Base-by-base conservation (phyloP, 148 eudicot species). In the Heliamphora exappendiculata region DNA sequence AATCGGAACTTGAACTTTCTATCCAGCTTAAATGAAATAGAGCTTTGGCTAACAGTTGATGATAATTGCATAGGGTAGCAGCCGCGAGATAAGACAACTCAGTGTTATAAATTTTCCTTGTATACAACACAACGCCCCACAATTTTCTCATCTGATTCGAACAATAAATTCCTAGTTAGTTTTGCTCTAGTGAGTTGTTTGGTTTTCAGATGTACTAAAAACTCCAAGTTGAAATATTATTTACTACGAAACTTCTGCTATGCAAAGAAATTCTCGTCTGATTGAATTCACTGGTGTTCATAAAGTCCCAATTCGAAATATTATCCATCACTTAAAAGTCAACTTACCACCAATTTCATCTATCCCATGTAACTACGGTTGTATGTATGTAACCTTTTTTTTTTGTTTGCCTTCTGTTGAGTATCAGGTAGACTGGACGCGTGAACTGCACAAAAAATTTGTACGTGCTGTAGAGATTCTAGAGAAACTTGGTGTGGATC, bases 401-500 rank as follows among this genome's bases (percentile, higher is more conserved):
- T n/a, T 42, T 20, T 7, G 16, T 26, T n/a, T 4, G 1, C 5
- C 37, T 63, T 36, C 12, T 36, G 28, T 49, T 44, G 33, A 26
- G 64, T 65, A 82, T 75, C 90, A 92, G 94, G 90, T 92, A 76
- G 97, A 92, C 71, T 90, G 97, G 97, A 90, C 93, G 5, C 75
- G 88, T 72, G 90, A 90, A 45, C 79, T 92, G 77, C 97, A 92
- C 77, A 89, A 90, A 74, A 92, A 85, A 53, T 90, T 92, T 81
- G 89, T 92, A 22, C 87, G 89, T 64, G 95, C 95, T 1, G 93
- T 92, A 72, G 95, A n/a, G n/a, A n/a, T n/a, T n/a, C n/a, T n/a
- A n/a, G n/a, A 92, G 79, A 82, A 92, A 89, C 88, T 92, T 19
- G 95, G 95, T 65, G 89, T 90, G 39, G 95, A 90, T 80, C 95